Base-by-base conservation (phyloP, 441 rosid genomes). In the Pelargonium citronellum region DNA sequence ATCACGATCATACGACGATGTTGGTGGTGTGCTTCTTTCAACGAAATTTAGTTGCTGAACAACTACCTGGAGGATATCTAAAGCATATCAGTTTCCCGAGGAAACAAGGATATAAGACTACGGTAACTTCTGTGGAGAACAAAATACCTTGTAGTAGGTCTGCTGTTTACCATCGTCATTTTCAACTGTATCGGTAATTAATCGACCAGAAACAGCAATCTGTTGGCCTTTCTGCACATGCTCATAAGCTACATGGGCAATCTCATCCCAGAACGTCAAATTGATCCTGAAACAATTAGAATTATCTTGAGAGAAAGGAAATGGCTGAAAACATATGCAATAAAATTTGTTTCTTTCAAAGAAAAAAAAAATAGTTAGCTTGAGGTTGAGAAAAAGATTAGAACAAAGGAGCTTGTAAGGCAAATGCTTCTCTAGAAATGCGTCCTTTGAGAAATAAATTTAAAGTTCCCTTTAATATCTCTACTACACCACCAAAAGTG, bases 221-320 rank as follows among this genome's bases (percentile, higher is more conserved):
- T 88, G 92, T 2, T 83, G 79, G 49, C 90, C 89, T 81, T 82
- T 86, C 80, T 83, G 76, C 20, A 88, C 79, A 75, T 88, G 83
- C 69, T 79, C 81, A 70, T 39, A 75, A 20, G 90, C 90, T 79
- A 76, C 75, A 39, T 77, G 81, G 7, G 92, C 90, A 72, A 88
- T 62, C 70, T 86, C 90, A 61, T 86, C 83, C 92, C 92, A 88
- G 71, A 88, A 88, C 13, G 90, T 82, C 86, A 86, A 78, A 76
- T 78, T 83, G 53, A 88, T 76, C 92, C 90, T 88, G 69, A 17
- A 60, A 63, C 62, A 17, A 16, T 17, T 57, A 4, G 11, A 57
- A 19, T 57, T 57, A 57, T 19, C 11, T 10, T 57, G 62, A 53
- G 7, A 15, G 58, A n/a, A 6, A 53, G 19, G 19, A 53, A 53